A percentile compares a stretch with the other conserved stretches of the same genome.
Conservation (phyloP, 768 basidiomycete species). For the Kwoniella dejecticola region DNA sequence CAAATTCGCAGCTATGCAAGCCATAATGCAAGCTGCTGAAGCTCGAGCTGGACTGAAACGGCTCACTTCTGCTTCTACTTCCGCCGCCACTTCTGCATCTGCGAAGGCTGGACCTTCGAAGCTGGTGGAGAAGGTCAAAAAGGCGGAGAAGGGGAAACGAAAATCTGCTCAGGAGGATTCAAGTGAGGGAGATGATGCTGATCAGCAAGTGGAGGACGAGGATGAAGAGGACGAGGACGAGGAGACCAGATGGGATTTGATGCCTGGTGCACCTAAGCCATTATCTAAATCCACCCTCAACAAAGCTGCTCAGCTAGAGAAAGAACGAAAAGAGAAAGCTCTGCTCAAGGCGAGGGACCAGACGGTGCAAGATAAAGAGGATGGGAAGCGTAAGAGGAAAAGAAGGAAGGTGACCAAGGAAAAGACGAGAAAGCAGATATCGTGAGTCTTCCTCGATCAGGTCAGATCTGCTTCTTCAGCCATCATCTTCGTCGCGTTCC, state of each 20-base stretch:
- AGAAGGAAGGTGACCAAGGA: constrained; percentile 19
- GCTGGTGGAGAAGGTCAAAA: background rate
- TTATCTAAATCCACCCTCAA: constrained; percentile 14
- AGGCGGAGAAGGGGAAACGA: constrained; percentile 10
- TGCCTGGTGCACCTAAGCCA: constrained; percentile 8
- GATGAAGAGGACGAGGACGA: constrained; percentile 16
- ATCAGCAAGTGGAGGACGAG: too few species aligned
- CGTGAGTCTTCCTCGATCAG: constrained; percentile 10
- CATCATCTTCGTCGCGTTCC: background rate
- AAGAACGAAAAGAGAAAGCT: constrained; percentile 2
- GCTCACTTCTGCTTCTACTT: too few species aligned
- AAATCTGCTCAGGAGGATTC: constrained; percentile 1
- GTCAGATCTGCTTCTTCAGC: too few species aligned
- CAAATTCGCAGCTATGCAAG: constrained; percentile 18
- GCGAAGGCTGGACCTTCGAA: constrained; percentile 18
- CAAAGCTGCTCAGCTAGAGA: constrained; percentile 15
- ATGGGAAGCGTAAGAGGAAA: constrained; percentile 24
- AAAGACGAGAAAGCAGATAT: constrained; percentile 8
- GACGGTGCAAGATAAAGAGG: background rate
- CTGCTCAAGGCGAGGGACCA: background rate
- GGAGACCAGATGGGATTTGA: constrained; percentile 27
- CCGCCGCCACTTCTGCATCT: background rate
- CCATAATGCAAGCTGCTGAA: constrained; percentile 27
- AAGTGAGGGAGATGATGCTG: background rate
- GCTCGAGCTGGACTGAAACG: constrained; percentile 10